Evolutionary conservation across 805 yeast species (phyloP), one percentile per base, ranked within the genome.

Genomic region (Sungouiozyma ichnusensis): DNA sequence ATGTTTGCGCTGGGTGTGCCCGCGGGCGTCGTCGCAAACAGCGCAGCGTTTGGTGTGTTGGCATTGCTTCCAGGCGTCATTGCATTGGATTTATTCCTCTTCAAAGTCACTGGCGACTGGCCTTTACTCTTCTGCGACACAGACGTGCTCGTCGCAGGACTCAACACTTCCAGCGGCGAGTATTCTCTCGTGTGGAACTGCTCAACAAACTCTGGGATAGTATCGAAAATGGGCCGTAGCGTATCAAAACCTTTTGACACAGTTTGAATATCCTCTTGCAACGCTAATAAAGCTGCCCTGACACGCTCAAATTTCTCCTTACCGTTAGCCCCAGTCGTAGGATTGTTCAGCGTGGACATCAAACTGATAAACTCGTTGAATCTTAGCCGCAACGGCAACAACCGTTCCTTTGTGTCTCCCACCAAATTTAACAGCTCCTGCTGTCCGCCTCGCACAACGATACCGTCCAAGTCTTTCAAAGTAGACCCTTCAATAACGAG

Each of bases 341-440:
- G 27, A 9, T 35, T 37, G 17, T 50, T 55, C n/a, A 52, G 37
- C n/a, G 38, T 46, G 2, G 62, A 49, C 45, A 59, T 39, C 8
- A 48, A 44, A 35, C 48, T 52, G 16, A 58, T 41, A 18, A 58
- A 53, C 9, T 54, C 61, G 40, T 55, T 58, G 32, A 59, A 52
- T 33, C 48, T 48, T 14, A 55, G 37, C 20, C 52, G 35, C 13
- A 50, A 35, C 2, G 53, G 53, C 19, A 46, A 36, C 27, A 48
- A 46, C 33, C 37, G 39, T 17, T 27, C 44, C 39, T 37, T 48
- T 19, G 41, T 39, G 17, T 18, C 32, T 36, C 29, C 16, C 3
- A 48, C 43, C 3, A 48, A 39, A 1, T 32, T 40, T 0, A 44
- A 16, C 16, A 52, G 18, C 8, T 20, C 20, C 7, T 8, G 8